These are phyloP conservation scores for Zancudomyces culisetae DNA, from an alignment of 371 early-diverging fungal species.

Conservation along the genomic window DNA sequence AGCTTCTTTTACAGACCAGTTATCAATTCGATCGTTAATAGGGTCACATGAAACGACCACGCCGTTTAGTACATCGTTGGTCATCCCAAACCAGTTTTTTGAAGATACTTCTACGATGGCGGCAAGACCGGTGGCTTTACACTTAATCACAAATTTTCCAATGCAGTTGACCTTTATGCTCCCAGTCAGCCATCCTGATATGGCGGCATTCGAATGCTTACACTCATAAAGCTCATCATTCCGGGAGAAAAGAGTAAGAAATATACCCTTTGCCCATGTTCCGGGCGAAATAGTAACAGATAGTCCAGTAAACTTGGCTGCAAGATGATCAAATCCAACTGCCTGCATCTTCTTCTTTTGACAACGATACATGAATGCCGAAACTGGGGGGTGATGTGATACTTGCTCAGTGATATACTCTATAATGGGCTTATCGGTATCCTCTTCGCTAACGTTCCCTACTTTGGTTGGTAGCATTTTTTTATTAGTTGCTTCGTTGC, in stretches of 20 bases:
- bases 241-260: constrained; percentile 25
- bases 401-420: constrained; percentile 36
- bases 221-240: constrained; percentile 29
- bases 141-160: constrained; percentile 25
- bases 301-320: constrained; percentile 35
- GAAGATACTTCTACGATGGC: constrained; percentile 31
- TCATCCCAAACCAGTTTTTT: constrained; percentile 33
- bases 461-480: not conserved
- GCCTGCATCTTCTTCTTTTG: constrained; percentile 28
- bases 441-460: not conserved
- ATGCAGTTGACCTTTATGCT: constrained; percentile 20
- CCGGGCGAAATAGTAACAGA: constrained; percentile 30
- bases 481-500: not conserved
- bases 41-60: constrained; percentile 32
- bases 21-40: constrained; percentile 13
- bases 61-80: constrained; percentile 26
- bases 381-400: constrained; percentile 41
- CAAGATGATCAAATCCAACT: constrained; percentile 32
- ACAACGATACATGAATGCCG: constrained; percentile 32
- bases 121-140: constrained; percentile 25
- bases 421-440: constrained; percentile 12
- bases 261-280: constrained; percentile 32
- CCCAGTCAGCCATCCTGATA: constrained; percentile 31
- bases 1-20: constrained; percentile 23
- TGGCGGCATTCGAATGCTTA: constrained; percentile 25